phyloP scores from a whole-genome alignment of 2,329 filamentous ascomycete genomes.

The Beauveria asiatica region DNA sequence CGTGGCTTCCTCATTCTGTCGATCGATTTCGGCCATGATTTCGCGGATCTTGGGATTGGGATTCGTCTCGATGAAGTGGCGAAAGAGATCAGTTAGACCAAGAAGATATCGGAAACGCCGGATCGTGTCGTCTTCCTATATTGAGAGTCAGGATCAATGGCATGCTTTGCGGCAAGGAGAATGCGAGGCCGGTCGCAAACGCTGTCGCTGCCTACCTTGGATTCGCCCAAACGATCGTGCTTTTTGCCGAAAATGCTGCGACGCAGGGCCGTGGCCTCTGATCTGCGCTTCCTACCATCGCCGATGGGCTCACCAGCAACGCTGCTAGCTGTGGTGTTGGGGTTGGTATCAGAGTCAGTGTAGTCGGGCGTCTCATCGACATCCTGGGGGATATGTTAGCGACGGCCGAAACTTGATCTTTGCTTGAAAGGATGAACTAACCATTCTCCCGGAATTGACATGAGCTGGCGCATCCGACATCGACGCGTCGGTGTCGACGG shows the following conservation, averaged over 20 bases:
- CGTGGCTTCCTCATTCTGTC: slow-evolving; percentile 70
- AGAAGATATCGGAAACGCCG: slow-evolving; percentile 90
- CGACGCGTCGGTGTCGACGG: slow-evolving; percentile 51
- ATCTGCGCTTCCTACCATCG: slow-evolving; percentile 78
- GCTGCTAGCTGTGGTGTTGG: slow-evolving; percentile 71
- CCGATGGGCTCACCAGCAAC: slow-evolving; percentile 63
- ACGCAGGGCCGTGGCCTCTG: slow-evolving; percentile 80
- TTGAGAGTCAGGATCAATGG: slow-evolving; percentile 3
- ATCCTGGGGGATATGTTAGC: slow-evolving; percentile 32
- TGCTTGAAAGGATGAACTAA: slow-evolving; percentile 21
- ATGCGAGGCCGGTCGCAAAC: background rate
- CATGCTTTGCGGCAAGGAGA: background rate
- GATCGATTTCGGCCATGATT: slow-evolving; percentile 89
- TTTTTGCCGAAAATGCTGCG: slow-evolving; percentile 93
- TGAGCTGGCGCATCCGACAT: slow-evolving; percentile 51
- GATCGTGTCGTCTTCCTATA: slow-evolving; percentile 86
- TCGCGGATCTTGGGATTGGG: slow-evolving; percentile 91
- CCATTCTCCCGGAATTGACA: slow-evolving; percentile 40
- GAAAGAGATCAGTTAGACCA: slow-evolving; percentile 91
- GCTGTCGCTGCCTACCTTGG: slow-evolving; percentile 55
- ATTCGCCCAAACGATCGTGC: slow-evolving; percentile 83
- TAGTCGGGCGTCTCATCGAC: slow-evolving; percentile 59
- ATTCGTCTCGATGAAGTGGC: slow-evolving; percentile 97
- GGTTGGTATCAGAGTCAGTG: slow-evolving; percentile 58
- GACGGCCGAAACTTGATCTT: background rate